Conservation (phyloP, 129 eudicot species). For the Flaveria robusta region DNA sequence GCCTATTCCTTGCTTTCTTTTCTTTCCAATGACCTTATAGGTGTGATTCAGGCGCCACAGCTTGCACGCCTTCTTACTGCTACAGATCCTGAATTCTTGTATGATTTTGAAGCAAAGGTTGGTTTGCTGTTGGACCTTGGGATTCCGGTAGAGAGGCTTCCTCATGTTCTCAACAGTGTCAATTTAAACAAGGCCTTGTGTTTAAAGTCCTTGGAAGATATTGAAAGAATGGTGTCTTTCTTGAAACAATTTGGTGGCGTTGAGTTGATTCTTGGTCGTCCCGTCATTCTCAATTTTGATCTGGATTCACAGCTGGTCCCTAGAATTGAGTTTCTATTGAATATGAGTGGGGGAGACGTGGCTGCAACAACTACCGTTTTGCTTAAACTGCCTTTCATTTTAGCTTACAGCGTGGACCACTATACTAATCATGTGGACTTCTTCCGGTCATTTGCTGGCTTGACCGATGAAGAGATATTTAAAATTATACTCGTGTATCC, state of each 20-base stretch:
- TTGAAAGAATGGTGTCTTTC: slow-evolving; percentile 51
- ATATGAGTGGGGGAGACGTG: slow-evolving; percentile 74
- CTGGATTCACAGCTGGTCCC: slow-evolving; percentile 70
- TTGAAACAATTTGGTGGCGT: slow-evolving; percentile 70
- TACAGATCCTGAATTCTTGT: slow-evolving; percentile 49
- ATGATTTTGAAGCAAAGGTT: slow-evolving; percentile 67
- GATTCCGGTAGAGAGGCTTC: slow-evolving; percentile 61
- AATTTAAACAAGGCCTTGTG: slow-evolving; percentile 73
- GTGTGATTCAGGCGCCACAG: slow-evolving; percentile 51
- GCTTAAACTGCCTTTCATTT: slow-evolving; percentile 68
- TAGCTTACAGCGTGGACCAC: slow-evolving; percentile 73
- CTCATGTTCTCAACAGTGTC: slow-evolving; percentile 65
- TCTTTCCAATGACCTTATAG: slow-evolving; percentile 37
- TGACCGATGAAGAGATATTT: slow-evolving; percentile 66
- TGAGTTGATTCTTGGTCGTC: slow-evolving; percentile 67
- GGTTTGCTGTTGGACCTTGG: slow-evolving; percentile 54
- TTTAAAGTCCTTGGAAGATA: slow-evolving; percentile 59
- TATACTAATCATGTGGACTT: slow-evolving; percentile 66
- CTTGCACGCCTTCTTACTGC: slow-evolving; percentile 65
- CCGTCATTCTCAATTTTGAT: slow-evolving; percentile 73
- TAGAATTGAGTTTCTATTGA: slow-evolving; percentile 59
- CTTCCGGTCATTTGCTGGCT: slow-evolving; percentile 73
- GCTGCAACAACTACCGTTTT: slow-evolving; percentile 59
- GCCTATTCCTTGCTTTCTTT: slow-evolving; percentile 43
- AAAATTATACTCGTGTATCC: slow-evolving; percentile 75